Conservation (phyloP, 345 rosid species). For the Salix brachista region DNA sequence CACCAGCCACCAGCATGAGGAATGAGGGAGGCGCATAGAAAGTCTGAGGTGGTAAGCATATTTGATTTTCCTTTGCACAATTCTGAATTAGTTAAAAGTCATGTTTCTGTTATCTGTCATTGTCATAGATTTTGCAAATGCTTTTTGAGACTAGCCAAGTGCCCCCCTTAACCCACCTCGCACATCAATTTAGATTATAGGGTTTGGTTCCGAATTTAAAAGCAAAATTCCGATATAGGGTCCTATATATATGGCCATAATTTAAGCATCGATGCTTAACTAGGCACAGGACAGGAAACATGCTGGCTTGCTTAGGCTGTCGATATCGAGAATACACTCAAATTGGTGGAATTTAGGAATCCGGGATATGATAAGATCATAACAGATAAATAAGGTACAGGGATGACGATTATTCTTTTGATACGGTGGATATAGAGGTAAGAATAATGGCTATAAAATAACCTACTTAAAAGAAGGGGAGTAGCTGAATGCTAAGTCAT, state of each 20-base stretch:
- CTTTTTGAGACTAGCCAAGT: not conserved
- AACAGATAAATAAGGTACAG: not conserved
- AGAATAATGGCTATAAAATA: not conserved
- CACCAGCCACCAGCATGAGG: constrained; percentile 5
- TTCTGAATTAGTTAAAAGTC: constrained; percentile 10
- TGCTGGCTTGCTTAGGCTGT: no score
- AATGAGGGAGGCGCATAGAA: constrained; percentile 5
- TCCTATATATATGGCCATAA: not conserved
- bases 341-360: constrained; percentile 8
- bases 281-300: not conserved
- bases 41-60: constrained; percentile 47
- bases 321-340: not conserved
- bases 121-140: constrained; percentile 12
- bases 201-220: not conserved
- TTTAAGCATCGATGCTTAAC: no score
- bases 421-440: not conserved
- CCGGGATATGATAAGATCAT: not conserved
- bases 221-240: no score
- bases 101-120: constrained; percentile 31
- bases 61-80: constrained; percentile 4
- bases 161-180: not conserved
- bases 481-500: not conserved
- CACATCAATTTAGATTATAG: not conserved
- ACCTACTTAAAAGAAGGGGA: no score
- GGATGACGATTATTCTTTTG: not conserved